Evolutionary conservation across 192 early-diverging fungal species (phyloP).

Genomic region (Podila horticola): DNA sequence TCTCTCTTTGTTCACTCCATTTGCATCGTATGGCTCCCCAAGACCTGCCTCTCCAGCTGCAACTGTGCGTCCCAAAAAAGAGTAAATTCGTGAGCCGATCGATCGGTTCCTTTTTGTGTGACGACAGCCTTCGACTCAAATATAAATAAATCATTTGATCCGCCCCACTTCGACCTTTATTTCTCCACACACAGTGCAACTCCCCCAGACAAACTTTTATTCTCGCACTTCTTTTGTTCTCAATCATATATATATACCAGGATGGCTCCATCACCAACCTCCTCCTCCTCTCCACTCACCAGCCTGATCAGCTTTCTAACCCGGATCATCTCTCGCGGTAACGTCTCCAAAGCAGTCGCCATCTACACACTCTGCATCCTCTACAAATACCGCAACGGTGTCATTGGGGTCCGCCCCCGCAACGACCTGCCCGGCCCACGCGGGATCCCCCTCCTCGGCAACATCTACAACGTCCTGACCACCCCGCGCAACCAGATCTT

Average conservation of each 20-base stretch:
- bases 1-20: too few species aligned
- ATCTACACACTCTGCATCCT: conserved; percentile 25
- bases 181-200: too few species aligned
- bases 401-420: conserved; percentile 15
- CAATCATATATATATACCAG: not conserved
- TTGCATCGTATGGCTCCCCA: too few species aligned
- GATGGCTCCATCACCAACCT: conserved; percentile 1
- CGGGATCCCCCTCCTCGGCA: conserved; percentile 29
- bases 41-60: too few species aligned
- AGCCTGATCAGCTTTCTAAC: conserved; percentile 5
- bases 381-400: conserved; percentile 37
- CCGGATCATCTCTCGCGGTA: conserved; percentile 10
- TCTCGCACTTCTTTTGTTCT: too few species aligned
- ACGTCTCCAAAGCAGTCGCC: conserved; percentile 17
- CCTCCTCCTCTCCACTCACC: not conserved
- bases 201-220: too few species aligned
- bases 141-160: too few species aligned
- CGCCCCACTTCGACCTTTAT: too few species aligned
- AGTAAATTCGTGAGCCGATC: too few species aligned
- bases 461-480: conserved; percentile 11
- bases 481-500: conserved; percentile 19
- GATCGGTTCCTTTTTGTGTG: too few species aligned
- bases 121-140: too few species aligned
- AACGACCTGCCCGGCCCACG: conserved; percentile 25
- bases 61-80: too few species aligned